Evolutionary conservation across 345 rosid genomes (phyloP).

Genomic region (Passiflora organensis): DNA sequence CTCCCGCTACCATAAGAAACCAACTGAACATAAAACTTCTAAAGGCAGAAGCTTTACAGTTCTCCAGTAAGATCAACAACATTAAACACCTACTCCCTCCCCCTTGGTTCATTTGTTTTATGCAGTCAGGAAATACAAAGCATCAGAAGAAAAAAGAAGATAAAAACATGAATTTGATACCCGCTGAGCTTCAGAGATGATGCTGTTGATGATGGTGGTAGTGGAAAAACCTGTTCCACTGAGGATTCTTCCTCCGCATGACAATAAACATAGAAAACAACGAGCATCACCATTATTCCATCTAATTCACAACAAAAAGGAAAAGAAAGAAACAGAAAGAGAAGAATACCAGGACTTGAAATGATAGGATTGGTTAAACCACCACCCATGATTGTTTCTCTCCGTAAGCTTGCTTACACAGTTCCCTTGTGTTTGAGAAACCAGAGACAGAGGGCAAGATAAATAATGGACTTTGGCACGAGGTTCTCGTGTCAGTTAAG

Average conservation of each 20-base stretch:
- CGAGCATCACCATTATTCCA: background rate
- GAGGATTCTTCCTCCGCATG: slow-evolving; percentile 26
- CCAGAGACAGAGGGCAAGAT: background rate
- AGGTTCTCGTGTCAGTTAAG: background rate
- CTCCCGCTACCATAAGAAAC: background rate
- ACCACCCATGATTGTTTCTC: slow-evolving; percentile 24
- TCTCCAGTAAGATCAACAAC: background rate
- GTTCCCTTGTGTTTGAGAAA: too few species aligned
- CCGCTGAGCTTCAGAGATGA: background rate
- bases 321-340: background rate
- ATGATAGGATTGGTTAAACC: background rate
- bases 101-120: too few species aligned
- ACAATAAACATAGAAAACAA: background rate
- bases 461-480: background rate
- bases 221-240: slow-evolving; percentile 12
- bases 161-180: too few species aligned
- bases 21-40: background rate
- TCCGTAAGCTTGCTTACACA: background rate
- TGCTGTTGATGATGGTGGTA: slow-evolving; percentile 16
- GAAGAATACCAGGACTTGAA: slow-evolving; percentile 8
- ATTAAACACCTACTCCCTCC: background rate
- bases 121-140: too few species aligned
- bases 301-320: background rate
- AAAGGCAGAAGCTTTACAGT: too few species aligned
- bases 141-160: too few species aligned